Evolutionary conservation across 345 rosid species (phyloP), one percentile per base, ranked within the genome.

Genomic region (Salix viminalis): DNA sequence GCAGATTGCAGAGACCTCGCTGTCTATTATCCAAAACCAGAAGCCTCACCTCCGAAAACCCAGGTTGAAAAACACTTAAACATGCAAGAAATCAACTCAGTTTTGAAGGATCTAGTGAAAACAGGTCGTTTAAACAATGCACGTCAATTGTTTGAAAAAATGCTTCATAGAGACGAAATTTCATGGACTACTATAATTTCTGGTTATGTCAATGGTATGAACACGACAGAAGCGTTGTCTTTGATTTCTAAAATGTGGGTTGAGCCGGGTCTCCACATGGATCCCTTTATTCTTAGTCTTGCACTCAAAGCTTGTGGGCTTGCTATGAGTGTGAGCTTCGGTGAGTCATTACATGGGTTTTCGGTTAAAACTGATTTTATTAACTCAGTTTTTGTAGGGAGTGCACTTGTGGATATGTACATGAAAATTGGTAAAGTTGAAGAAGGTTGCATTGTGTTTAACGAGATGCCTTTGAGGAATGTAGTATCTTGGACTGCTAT

Each of bases 401-500:
- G 92, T 87, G 76, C 96, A 23, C 86, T 93, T 71, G 46, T 90
- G 65, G 91, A 90, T 74, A 87, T 91, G 97, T 93, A 95, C 81
- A 65, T 80, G 36, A 90, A 89, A 79, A 10, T 69, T 37, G 92
- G 93, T 37, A 82, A 82, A 62, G 79, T 85, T n/a, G 84, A 87
- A 18, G 52, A 77, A 23, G 90, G 94, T 77, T 87, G 88, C 64
- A 77, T 81, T 79, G 85, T 91, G 30, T 95, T 93, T 46, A 80
- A 80, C 52, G 96, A 89, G 76, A 88, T 95, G 96, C 90, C 89
- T 18, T 32, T 64, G 19, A 85, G 83, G 78, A 93, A 90, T 81
- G 88, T 90, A 0, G 90, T 90, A 34, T 88, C 97, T 0, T 95
- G 97, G 97, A 93, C 99, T 36, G 88, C 97, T 8, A 72, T 90